Conservation (phyloP, 2,329 filamentous ascomycete species). For the Herpotrichia juniperi region DNA sequence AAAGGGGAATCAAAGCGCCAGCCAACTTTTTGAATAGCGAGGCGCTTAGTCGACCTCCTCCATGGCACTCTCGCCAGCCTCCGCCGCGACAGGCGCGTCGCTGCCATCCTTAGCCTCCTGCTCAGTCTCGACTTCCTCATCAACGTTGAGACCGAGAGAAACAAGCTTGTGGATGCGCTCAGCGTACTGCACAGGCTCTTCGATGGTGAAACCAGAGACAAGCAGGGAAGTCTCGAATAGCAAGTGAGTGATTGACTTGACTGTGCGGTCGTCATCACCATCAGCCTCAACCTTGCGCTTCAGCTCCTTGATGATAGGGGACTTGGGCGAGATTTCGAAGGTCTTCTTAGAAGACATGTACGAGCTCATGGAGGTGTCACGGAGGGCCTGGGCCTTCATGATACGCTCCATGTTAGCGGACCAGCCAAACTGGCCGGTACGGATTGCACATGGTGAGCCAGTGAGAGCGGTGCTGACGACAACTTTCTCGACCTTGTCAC, state of each 20-base stretch:
- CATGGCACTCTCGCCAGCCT: slow-evolving; percentile 90
- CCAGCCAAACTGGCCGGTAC: slow-evolving; percentile 99
- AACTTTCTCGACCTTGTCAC: slow-evolving; percentile 99
- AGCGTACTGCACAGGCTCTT: slow-evolving; percentile 96
- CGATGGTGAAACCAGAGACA: slow-evolving; percentile 99
- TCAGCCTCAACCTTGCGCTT: slow-evolving; percentile 99
- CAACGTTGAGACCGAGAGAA: slow-evolving; percentile 94
- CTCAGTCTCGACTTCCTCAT: slow-evolving; percentile 82
- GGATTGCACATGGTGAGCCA: slow-evolving; percentile 95
- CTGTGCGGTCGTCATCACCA: slow-evolving; percentile 97
- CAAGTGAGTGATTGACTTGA: slow-evolving; percentile 98
- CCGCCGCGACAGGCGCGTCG: slow-evolving; percentile 66
- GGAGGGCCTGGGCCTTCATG: slow-evolving; percentile 99
- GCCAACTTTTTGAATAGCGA: slow-evolving; percentile 40
- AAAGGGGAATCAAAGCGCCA: slow-evolving; percentile 46
- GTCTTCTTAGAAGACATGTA: slow-evolving; percentile 99
- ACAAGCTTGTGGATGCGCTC: slow-evolving; percentile 99
- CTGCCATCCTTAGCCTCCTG: slow-evolving; percentile 63
- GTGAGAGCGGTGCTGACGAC: slow-evolving; percentile 98
- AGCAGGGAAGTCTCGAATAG: slow-evolving; percentile 99
- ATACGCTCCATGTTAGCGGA: slow-evolving; percentile 99
- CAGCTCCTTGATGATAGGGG: slow-evolving; percentile 96
- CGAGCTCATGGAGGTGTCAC: slow-evolving; percentile 98
- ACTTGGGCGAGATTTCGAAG: slow-evolving; percentile 99
- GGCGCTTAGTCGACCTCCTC: slow-evolving; percentile 93